Conservation (phyloP, 306 rosid species). For the Glycine soja region DNA sequence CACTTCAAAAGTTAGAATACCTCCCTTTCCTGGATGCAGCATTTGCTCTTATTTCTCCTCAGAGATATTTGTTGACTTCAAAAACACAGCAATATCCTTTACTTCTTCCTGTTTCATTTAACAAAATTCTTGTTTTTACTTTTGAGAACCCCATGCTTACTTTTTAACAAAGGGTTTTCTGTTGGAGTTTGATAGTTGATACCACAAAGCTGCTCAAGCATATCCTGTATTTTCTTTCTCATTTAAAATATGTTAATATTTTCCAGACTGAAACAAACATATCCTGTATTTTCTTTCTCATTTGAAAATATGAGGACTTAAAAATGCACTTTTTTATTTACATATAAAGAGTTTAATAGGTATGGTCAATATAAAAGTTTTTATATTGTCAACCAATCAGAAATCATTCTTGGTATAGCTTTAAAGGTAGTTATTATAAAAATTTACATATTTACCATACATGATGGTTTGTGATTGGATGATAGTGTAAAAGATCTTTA, state of each 20-base stretch:
- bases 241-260: too few relatives aligned
- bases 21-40: slow-evolving; percentile 15
- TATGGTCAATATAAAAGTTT: neutral
- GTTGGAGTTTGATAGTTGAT: slow-evolving; percentile 36
- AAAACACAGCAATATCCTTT: neutral
- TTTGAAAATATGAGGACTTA: slow-evolving; percentile 18
- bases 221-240: too few relatives aligned
- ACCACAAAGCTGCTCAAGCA: neutral
- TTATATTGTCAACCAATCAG: neutral
- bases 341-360: too few relatives aligned
- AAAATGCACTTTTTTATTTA: neutral
- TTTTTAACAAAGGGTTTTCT: neutral
- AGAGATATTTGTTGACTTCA: slow-evolving; percentile 30
- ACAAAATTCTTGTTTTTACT: slow-evolving; percentile 18
- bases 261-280: neutral
- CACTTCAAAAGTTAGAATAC: slow-evolving; percentile 28
- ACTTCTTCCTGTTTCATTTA: slow-evolving; percentile 26
- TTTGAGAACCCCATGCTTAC: slow-evolving; percentile 14
- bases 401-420: neutral
- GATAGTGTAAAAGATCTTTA: neutral
- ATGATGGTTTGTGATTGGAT: neutral
- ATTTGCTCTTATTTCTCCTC: neutral
- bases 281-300: neutral
- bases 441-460: neutral
- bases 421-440: neutral